Evolutionary conservation across 768 basidiomycete genomes (phyloP).

Genomic region (Trametes cinnabarina): DNA sequence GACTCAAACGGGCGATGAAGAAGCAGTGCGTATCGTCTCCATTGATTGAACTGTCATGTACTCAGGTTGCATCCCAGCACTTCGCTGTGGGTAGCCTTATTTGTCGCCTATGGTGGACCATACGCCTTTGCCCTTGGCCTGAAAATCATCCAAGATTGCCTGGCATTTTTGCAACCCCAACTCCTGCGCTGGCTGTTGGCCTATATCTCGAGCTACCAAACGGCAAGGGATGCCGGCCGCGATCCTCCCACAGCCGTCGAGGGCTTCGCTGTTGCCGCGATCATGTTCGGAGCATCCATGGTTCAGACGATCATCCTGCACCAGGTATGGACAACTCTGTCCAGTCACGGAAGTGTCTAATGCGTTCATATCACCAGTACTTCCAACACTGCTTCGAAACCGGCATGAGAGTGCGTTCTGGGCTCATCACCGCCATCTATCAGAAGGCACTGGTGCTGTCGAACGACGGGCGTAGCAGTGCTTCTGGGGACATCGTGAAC

Average conservation of each 20-base stretch:
- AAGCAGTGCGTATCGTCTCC: constrained; percentile 49
- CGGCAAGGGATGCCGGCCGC: constrained; percentile 32
- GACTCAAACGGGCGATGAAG: constrained; percentile 59
- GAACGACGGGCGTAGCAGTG: constrained; percentile 77
- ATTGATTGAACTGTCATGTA: background rate
- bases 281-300: constrained; percentile 83
- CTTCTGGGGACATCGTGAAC: constrained; percentile 92
- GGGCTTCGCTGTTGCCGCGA: constrained; percentile 71
- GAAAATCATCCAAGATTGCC: constrained; percentile 71
- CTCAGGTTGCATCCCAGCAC: constrained; percentile 45
- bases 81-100: constrained; percentile 45
- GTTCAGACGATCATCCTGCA: constrained; percentile 77
- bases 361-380: constrained; percentile 52
- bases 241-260: constrained; percentile 42
- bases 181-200: constrained; percentile 68
- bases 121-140: constrained; percentile 60
- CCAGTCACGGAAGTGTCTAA: background rate
- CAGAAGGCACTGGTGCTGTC: constrained; percentile 82
- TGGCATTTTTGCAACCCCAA: background rate
- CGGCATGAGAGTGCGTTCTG: constrained; percentile 92
- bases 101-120: constrained; percentile 74
- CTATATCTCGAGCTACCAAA: constrained; percentile 80
- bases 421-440: constrained; percentile 84
- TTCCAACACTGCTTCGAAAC: constrained; percentile 82
- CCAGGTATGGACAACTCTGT: constrained; percentile 47